Conservation (phyloP, 768 basidiomycete species). For the Coprinopsis cinerea region DNA sequence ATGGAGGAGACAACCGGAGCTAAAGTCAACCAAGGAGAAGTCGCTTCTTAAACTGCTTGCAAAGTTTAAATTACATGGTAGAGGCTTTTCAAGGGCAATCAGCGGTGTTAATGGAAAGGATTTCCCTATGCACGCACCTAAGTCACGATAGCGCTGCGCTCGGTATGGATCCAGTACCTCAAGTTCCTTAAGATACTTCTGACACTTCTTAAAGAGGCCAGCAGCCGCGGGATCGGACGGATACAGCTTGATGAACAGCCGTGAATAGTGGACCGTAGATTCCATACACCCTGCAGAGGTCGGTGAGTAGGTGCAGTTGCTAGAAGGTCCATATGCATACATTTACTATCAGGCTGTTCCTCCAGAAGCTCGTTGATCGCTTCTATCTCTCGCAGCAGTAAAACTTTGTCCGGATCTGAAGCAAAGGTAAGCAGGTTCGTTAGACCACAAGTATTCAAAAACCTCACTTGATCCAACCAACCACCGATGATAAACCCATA, state of each 20-base stretch:
- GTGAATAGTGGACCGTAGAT: slow-evolving; percentile 80
- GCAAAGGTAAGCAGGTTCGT: slow-evolving; percentile 1
- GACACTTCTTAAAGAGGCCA: slow-evolving; percentile 39
- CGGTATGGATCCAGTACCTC: slow-evolving; percentile 61
- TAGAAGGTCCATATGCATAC: slow-evolving; percentile 36
- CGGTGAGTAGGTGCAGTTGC: slow-evolving; percentile 2
- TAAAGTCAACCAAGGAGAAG: too few species aligned
- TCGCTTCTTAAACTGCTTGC: too few species aligned
- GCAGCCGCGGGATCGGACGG: slow-evolving; percentile 25
- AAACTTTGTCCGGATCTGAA: slow-evolving; percentile 49
- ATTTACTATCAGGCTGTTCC: slow-evolving; percentile 91
- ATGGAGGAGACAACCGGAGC: too few species aligned
- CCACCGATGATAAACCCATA: slow-evolving; percentile 99
- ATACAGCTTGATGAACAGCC: slow-evolving; percentile 52
- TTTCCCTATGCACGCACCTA: slow-evolving; percentile 51
- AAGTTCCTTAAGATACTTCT: slow-evolving; percentile 49
- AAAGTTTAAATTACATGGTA: neutral
- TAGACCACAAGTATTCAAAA: neutral
- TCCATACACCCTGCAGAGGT: slow-evolving; percentile 82
- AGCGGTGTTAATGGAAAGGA: neutral
- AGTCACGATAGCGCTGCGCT: slow-evolving; percentile 59
- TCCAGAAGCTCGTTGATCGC: slow-evolving; percentile 79
- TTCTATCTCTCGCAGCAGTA: slow-evolving; percentile 69
- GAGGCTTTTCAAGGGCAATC: neutral
- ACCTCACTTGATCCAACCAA: slow-evolving; percentile 71